Evolutionary conservation across 345 rosid genomes (phyloP).

Genomic region (Acer saccharum): DNA sequence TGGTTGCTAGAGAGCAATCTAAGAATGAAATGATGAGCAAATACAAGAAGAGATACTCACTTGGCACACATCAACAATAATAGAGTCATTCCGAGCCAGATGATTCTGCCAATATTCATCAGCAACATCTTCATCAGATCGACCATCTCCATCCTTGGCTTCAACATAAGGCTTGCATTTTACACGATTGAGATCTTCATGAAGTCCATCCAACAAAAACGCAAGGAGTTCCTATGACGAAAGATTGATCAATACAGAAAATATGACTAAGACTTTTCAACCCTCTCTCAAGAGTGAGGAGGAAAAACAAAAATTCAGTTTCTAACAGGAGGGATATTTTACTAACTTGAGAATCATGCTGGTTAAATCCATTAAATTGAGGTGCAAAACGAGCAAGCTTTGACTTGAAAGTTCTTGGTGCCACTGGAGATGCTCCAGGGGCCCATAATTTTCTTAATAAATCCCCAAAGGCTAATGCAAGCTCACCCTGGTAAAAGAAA

Average conservation of each 20-base stretch:
- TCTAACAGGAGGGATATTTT: constrained; percentile 28
- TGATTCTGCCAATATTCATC: constrained; percentile 95
- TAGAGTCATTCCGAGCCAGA: constrained; percentile 88
- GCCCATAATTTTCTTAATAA: constrained; percentile 90
- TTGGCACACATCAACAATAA: constrained; percentile 88
- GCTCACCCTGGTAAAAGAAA: constrained; percentile 71
- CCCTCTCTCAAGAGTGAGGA: constrained; percentile 19
- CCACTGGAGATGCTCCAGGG: constrained; percentile 83
- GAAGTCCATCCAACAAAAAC: constrained; percentile 96
- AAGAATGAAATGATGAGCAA: constrained; percentile 23
- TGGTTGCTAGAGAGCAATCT: constrained; percentile 18
- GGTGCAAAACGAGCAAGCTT: constrained; percentile 97
- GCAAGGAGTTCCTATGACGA: constrained; percentile 82
- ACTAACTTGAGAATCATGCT: constrained; percentile 99
- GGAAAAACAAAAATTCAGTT: constrained; percentile 27
- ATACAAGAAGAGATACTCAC: constrained; percentile 48
- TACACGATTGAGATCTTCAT: constrained; percentile 96
- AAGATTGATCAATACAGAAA: constrained; percentile 33
- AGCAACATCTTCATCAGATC: constrained; percentile 83
- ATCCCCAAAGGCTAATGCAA: constrained; percentile 94
- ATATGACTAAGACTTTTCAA: constrained; percentile 21
- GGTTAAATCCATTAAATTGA: constrained; percentile 94
- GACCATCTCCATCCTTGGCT: constrained; percentile 87
- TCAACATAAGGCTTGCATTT: constrained; percentile 86
- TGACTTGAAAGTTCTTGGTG: constrained; percentile 88